These are phyloP conservation scores for Fusarium sp. DNA, from an alignment of 2,329 filamentous ascomycete species.

Conservation along the genomic window DNA sequence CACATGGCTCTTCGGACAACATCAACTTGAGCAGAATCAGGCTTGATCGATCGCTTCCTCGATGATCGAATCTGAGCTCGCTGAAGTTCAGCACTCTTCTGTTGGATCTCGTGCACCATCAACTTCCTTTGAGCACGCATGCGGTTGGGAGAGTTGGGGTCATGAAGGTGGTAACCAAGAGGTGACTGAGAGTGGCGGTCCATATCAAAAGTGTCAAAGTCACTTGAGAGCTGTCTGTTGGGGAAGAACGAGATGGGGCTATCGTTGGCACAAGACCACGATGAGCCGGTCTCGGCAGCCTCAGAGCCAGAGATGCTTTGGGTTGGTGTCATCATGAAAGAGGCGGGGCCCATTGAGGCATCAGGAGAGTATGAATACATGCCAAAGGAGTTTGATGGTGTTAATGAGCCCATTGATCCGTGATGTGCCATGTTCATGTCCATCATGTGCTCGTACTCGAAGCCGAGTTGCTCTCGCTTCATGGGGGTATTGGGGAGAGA, in stretches of 20 bases:
- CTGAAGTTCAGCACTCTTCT: constrained; percentile 58
- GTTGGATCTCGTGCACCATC: constrained; percentile 55
- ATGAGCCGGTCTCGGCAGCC: constrained; percentile 50
- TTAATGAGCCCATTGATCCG: constrained; percentile 50
- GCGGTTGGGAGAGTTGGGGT: constrained; percentile 48
- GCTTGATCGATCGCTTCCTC: constrained; percentile 46
- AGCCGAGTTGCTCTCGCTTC: constrained; percentile 49
- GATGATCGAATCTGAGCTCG: constrained; percentile 51
- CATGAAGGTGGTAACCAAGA: constrained; percentile 47
- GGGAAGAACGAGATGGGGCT: constrained; percentile 55
- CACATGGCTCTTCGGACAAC: constrained; percentile 54
- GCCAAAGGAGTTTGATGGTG: constrained; percentile 51
- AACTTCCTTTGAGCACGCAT: constrained; percentile 53
- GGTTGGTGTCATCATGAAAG: constrained; percentile 55
- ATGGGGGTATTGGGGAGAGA: constrained; percentile 51
- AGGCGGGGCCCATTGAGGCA: constrained; percentile 45
- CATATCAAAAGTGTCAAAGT: constrained; percentile 49
- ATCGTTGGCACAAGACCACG: constrained; percentile 54
- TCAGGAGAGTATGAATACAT: constrained; percentile 51
- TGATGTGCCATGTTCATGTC: constrained; percentile 51
- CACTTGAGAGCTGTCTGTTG: constrained; percentile 46
- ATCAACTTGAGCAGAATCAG: constrained; percentile 47
- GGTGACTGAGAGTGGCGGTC: constrained; percentile 52
- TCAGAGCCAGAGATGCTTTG: constrained; percentile 54
- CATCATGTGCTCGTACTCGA: constrained; percentile 54